These are phyloP conservation scores for Lachnellula occidentalis DNA, from an alignment of 2,329 filamentous ascomycete species.

Conservation along the genomic window DNA sequence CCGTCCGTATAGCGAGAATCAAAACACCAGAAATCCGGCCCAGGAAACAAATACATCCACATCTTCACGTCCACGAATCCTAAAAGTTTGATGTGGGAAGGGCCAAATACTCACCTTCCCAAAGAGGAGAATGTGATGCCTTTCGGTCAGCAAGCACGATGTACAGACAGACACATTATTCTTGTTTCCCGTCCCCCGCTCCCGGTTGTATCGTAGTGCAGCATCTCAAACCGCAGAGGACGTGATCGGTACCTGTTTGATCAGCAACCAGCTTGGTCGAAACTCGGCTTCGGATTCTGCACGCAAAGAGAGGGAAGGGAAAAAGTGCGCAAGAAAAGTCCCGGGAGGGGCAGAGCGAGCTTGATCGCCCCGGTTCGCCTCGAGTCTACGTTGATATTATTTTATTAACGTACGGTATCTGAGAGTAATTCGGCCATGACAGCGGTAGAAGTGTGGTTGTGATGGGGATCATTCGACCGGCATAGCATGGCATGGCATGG, in stretches of 20 bases:
- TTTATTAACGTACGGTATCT: too few relatives aligned
- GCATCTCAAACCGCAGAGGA: conserved; percentile 2
- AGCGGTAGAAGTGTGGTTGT: not conserved
- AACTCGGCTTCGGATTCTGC: conserved; percentile 14
- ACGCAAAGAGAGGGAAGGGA: not conserved
- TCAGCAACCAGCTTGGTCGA: conserved; percentile 16
- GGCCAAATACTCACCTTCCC: not conserved
- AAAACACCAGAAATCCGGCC: not conserved
- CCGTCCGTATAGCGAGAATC: not conserved
- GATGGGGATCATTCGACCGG: too few relatives aligned
- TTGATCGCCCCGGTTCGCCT: conserved; percentile 17
- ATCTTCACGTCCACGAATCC: not conserved
- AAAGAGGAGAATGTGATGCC: not conserved
- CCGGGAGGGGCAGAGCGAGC: conserved; percentile 7
- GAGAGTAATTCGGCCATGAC: not conserved
- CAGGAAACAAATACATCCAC: conserved; percentile 1
- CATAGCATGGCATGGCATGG: too few relatives aligned
- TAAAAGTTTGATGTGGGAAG: not conserved
- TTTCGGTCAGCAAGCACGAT: not conserved
- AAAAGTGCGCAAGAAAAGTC: conserved; percentile 1
- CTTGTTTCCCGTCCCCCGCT: not conserved
- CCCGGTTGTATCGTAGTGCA: not conserved
- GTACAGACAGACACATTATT: not conserved
- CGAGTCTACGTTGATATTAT: conserved; percentile 1
- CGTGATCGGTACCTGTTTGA: conserved; percentile 26